Evolutionary conservation across 768 basidiomycete species (phyloP).

Genomic region (Gelatoporia subvermispora): DNA sequence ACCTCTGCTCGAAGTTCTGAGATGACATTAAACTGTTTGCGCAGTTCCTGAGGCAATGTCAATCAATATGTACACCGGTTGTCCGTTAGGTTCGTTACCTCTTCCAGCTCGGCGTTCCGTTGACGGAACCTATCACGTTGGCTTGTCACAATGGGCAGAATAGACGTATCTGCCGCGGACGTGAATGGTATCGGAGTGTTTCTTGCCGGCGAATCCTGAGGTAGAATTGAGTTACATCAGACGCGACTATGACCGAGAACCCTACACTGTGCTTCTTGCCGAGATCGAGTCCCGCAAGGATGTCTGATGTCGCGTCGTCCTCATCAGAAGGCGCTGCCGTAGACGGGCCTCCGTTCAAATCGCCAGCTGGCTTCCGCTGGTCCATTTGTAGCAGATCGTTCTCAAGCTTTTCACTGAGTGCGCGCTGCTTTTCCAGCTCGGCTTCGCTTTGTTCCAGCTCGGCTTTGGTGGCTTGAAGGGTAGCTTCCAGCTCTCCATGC

Average conservation of each 20-base stretch:
- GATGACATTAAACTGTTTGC: slow-evolving; percentile 92
- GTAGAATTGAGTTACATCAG: background rate
- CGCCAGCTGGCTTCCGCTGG: slow-evolving; percentile 41
- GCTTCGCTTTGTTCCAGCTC: slow-evolving; percentile 52
- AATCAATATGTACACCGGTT: background rate
- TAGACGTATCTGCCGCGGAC: slow-evolving; percentile 82
- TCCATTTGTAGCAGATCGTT: slow-evolving; percentile 85
- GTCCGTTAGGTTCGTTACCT: slow-evolving; percentile 44
- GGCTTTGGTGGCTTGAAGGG: slow-evolving; percentile 50
- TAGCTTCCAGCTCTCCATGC: slow-evolving; percentile 74
- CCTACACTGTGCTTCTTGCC: slow-evolving; percentile 49
- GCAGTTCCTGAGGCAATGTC: slow-evolving; percentile 61
- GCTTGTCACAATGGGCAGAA: slow-evolving; percentile 96
- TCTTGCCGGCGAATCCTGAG: slow-evolving; percentile 30
- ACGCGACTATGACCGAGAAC: slow-evolving; percentile 1
- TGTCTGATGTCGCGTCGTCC: slow-evolving; percentile 37
- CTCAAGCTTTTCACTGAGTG: slow-evolving; percentile 87
- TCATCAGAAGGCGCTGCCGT: slow-evolving; percentile 8
- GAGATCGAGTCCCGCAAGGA: slow-evolving; percentile 69
- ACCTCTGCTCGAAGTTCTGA: slow-evolving; percentile 91
- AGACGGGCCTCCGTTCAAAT: slow-evolving; percentile 20
- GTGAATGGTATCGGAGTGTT: slow-evolving; percentile 68
- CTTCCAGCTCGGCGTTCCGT: slow-evolving; percentile 94
- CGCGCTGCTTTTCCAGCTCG: slow-evolving; percentile 74
- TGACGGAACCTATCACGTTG: slow-evolving; percentile 98